Evolutionary conservation across 371 early-diverging fungal genomes (phyloP).

Genomic region (Dinochytrium kinnereticum): DNA sequence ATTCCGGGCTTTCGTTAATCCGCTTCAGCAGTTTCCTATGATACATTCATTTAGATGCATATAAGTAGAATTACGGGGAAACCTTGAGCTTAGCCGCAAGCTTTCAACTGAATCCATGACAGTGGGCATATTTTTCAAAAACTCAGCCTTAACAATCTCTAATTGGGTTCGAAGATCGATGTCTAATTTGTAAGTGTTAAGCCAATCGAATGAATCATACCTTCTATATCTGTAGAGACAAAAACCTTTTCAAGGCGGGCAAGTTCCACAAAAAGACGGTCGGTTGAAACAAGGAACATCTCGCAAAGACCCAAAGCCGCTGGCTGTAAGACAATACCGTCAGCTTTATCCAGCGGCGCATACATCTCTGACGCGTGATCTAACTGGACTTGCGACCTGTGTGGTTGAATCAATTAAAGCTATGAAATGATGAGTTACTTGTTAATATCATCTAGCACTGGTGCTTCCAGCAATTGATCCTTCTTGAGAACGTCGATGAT

Average conservation of each 20-base stretch:
- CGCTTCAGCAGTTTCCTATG: slow-evolving; percentile 72
- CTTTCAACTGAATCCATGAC: slow-evolving; percentile 6
- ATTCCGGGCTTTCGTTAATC: slow-evolving; percentile 56
- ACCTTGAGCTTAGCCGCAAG: slow-evolving; percentile 18
- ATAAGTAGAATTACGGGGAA: too few relatives aligned
- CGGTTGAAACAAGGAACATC: slow-evolving; percentile 22
- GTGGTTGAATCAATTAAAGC: neutral
- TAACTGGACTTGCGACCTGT: slow-evolving; percentile 68
- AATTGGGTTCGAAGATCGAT: slow-evolving; percentile 3
- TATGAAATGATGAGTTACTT: neutral
- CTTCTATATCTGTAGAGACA: neutral
- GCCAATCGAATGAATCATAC: neutral
- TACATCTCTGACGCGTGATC: slow-evolving; percentile 70
- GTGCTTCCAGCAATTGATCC: slow-evolving; percentile 70
- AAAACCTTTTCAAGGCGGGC: slow-evolving; percentile 26
- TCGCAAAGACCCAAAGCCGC: slow-evolving; percentile 24
- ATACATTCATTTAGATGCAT: too few relatives aligned
- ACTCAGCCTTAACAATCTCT: slow-evolving; percentile 10
- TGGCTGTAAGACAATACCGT: slow-evolving; percentile 16
- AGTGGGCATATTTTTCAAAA: slow-evolving; percentile 26
- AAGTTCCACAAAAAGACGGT: slow-evolving; percentile 29
- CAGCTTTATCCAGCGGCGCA: slow-evolving; percentile 30
- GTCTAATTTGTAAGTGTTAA: too few relatives aligned
- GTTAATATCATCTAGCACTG: slow-evolving; percentile 33
- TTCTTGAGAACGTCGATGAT: slow-evolving; percentile 75